A percentile compares a stretch with the other conserved stretches of the same genome.
These are phyloP conservation scores for Endocalyx cinctus DNA, from an alignment of 2,329 filamentous ascomycete genomes.

Conservation along the genomic window DNA sequence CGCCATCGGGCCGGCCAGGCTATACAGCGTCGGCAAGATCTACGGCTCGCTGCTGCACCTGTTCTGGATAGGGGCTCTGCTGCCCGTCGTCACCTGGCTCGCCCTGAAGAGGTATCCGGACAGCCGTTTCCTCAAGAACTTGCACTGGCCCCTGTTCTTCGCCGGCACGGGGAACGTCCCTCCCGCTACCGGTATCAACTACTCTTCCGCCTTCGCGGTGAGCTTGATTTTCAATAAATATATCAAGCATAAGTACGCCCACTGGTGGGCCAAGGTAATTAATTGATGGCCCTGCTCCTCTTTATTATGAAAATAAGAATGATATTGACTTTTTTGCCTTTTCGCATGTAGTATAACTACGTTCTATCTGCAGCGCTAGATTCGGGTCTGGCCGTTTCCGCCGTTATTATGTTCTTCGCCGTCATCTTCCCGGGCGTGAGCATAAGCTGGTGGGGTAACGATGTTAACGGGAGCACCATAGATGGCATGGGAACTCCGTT, in stretches of 20 bases:
- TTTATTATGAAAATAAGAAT: too few species aligned
- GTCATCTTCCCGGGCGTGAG: conserved; percentile 27
- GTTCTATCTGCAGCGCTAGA: conserved; percentile 29
- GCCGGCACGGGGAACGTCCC: conserved; percentile 34
- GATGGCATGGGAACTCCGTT: too few species aligned
- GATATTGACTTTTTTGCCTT: too few species aligned
- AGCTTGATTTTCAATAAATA: conserved; percentile 42
- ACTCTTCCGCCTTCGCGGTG: conserved; percentile 36
- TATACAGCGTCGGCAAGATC: conserved; percentile 42
- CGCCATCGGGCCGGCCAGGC: conserved; percentile 43
- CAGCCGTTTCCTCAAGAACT: conserved; percentile 28
- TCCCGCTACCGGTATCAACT: conserved; percentile 32
- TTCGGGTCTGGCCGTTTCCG: conserved; percentile 26
- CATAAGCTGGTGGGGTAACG: conserved; percentile 32
- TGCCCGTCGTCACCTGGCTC: conserved; percentile 37
- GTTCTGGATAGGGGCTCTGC: conserved; percentile 43
- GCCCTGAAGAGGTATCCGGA: conserved; percentile 34
- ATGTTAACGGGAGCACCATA: too few species aligned
- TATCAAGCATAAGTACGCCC: conserved; percentile 34
- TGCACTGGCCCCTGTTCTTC: conserved; percentile 32
- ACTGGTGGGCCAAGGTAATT: conserved; percentile 48
- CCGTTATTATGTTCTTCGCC: conserved; percentile 32
- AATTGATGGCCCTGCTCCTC: too few species aligned
- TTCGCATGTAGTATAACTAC: conserved; percentile 40
- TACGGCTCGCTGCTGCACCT: conserved; percentile 44